These are phyloP conservation scores for Pisolithus tinctorius DNA, from an alignment of 768 basidiomycete genomes.

Conservation along the genomic window DNA sequence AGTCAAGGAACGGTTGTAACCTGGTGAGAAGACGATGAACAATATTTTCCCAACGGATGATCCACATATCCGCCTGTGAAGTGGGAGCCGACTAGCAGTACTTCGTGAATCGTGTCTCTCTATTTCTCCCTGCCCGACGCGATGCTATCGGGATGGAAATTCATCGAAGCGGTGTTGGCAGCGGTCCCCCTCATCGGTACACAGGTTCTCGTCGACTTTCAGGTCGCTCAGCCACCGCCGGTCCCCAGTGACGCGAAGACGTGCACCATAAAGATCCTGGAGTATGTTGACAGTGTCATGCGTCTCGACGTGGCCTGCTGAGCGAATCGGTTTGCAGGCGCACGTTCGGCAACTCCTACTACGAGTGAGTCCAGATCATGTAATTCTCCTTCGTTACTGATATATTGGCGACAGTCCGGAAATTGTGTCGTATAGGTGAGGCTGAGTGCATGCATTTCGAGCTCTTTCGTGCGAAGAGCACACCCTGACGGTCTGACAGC, in stretches of 20 bases:
- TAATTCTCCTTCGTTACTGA: neutral
- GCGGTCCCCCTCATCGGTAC: slow-evolving; percentile 11
- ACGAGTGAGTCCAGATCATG: slow-evolving; percentile 37
- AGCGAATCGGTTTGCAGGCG: slow-evolving; percentile 33
- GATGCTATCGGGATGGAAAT: slow-evolving; percentile 17
- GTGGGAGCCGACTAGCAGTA: no score
- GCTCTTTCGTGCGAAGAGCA: neutral
- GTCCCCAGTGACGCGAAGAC: slow-evolving; percentile 53
- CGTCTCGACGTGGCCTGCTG: neutral
- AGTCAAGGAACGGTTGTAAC: no score
- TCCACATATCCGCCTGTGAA: no score
- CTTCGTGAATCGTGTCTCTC: neutral
- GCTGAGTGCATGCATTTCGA: neutral
- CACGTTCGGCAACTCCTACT: slow-evolving; percentile 69
- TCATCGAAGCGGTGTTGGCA: slow-evolving; percentile 8
- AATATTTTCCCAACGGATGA: no score
- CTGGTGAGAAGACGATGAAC: no score
- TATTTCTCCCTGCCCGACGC: neutral
- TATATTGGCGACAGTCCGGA: slow-evolving; percentile 40
- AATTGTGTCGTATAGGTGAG: slow-evolving; percentile 55
- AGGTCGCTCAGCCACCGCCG: slow-evolving; percentile 67
- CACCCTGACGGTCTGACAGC: slow-evolving; percentile 24
- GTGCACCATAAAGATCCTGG: slow-evolving; percentile 59
- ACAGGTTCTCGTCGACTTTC: slow-evolving; percentile 49
- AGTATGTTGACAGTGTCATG: slow-evolving; percentile 34